These are phyloP conservation scores for Peronospora farinosa DNA, from an alignment of 352 stramenopile species.

Conservation along the genomic window DNA sequence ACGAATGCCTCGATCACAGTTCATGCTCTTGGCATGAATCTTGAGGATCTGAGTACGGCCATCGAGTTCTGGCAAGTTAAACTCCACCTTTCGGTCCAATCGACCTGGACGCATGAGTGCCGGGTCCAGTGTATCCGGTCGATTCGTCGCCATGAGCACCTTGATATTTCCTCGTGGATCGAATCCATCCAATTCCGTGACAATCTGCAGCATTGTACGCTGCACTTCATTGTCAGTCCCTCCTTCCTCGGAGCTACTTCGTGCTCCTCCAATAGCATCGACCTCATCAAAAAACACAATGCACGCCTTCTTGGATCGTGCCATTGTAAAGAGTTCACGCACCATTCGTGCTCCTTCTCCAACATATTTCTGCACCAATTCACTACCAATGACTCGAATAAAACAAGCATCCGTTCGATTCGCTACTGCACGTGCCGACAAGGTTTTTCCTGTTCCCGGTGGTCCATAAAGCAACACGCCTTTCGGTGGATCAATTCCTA, in stretches of 20 bases:
- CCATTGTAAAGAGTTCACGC: conserved; percentile 99
- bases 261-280: conserved; percentile 95
- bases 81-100: conserved; percentile 99
- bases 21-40: conserved; percentile 99
- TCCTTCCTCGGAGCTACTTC: conserved; percentile 86
- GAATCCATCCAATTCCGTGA: conserved; percentile 99
- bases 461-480: conserved; percentile 97
- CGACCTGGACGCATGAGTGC: conserved; percentile 63
- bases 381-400: conserved; percentile 98
- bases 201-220: conserved; percentile 99
- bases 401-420: conserved; percentile 99
- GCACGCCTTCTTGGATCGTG: conserved; percentile 96
- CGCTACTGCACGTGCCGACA: conserved; percentile 94
- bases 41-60: conserved; percentile 98
- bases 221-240: conserved; percentile 98
- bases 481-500: conserved; percentile 99
- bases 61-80: conserved; percentile 97
- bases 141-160: conserved; percentile 66
- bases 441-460: conserved; percentile 96
- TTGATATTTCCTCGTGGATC: conserved; percentile 99
- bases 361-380: conserved; percentile 99
- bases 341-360: conserved; percentile 99
- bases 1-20: conserved; percentile 96
- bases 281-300: conserved; percentile 99
- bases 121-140: conserved; percentile 30